phyloP scores from a whole-genome alignment of 2,329 filamentous ascomycete species.

The Diaporthe nobilis region DNA sequence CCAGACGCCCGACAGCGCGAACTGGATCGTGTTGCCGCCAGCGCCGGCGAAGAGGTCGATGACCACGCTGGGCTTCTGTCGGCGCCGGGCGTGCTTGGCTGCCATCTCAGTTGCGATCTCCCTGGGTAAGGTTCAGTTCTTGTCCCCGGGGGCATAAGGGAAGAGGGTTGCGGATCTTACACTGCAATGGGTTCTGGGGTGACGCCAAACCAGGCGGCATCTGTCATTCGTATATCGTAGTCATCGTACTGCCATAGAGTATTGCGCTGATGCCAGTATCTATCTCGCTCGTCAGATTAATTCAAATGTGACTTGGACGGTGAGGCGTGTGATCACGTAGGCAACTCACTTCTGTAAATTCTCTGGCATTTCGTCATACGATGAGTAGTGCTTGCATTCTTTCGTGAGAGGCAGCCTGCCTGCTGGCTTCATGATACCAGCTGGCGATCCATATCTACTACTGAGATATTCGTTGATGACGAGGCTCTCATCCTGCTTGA shows the following conservation, averaged over 20 bases:
- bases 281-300: constrained; percentile 52
- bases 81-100: constrained; percentile 63
- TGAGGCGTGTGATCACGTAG: not conserved
- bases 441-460: not conserved
- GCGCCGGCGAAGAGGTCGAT: constrained; percentile 93
- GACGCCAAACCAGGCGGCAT: constrained; percentile 96
- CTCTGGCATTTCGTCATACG: constrained; percentile 79
- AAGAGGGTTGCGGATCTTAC: constrained; percentile 62
- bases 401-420: constrained; percentile 68
- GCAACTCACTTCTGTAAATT: constrained; percentile 83
- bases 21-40: constrained; percentile 95
- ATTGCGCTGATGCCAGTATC: constrained; percentile 92
- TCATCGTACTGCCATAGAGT: constrained; percentile 91
- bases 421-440: constrained; percentile 56
- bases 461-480: constrained; percentile 2
- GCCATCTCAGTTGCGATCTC: constrained; percentile 83
- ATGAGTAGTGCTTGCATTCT: constrained; percentile 82
- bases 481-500: not conserved
- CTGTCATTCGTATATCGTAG: constrained; percentile 89
- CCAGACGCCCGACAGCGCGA: constrained; percentile 86
- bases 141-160: not conserved
- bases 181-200: constrained; percentile 92
- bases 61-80: constrained; percentile 59
- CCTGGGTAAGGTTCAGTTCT: constrained; percentile 55
- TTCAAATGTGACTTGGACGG: not conserved